Evolutionary conservation across 2,329 filamentous ascomycete genomes (phyloP), one percentile per base, ranked within the genome.

Genomic region (Chlorencoelia australis): DNA sequence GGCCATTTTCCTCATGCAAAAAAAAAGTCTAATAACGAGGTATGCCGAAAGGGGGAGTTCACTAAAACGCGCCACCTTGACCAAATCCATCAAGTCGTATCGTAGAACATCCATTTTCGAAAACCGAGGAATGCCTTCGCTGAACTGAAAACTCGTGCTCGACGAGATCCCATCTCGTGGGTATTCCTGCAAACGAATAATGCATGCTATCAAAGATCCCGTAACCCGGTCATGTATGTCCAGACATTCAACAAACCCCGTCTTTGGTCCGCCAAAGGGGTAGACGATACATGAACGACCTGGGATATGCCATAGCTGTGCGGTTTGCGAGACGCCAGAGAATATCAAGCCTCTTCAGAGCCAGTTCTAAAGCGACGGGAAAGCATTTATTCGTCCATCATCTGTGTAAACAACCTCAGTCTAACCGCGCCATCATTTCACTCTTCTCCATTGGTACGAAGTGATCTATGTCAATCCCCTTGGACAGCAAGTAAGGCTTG

Each of bases 391-490:
- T 57, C 52, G 39, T 57, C 44, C 52, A 46, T 57, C 46, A 45
- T 52, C 38, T 40, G 40, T 37, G 32, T 37, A 27, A 43, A 18
- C 29, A 33, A 35, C 39, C 63, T 88, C 82, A 98, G 66, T 98
- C 91, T 63, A 98, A 71, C 63, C 88, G 86, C 41, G 91, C 91
- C 68, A 94, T 85, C 91, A 98, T 96, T 61, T 95, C 86, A 55
- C 91, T 82, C 69, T 87, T 94, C 55, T 82, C 69, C 67, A 98
- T 71, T 30, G 89, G 89, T 52, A 79, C 86, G 63, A 98, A 84
- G 61, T 88, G 88, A 63, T 95, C 86, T 55, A 95, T 86, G 60
- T 96, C 88, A 50, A 98, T 73, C 37, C 85, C 88, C 54, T 78
- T 79, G 31, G 79, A 71, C 44, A 75, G 75, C 42, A 98, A 71